phyloP scores from a whole-genome alignment of 192 early-diverging fungal species.

The Fimicolochytrium jonesii region DNA sequence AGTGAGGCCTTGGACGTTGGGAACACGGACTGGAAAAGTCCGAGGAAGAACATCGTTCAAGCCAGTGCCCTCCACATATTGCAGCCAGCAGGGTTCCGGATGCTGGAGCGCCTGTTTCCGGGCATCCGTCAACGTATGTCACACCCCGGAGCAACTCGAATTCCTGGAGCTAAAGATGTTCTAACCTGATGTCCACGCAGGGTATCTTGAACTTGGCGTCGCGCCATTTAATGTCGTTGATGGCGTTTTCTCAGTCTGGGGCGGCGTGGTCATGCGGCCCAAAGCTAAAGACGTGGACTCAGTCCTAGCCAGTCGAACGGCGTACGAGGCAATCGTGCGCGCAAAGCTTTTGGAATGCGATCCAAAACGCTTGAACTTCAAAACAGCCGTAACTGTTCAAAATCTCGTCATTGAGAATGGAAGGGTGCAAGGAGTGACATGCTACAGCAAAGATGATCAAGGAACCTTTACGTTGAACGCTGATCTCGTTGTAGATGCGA shows the following conservation, averaged over 20 bases:
- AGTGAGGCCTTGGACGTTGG: background rate
- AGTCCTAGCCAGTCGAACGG: background rate
- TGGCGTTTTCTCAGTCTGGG: background rate
- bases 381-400: background rate
- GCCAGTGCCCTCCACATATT: background rate
- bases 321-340: background rate
- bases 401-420: background rate
- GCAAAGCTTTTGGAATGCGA: background rate
- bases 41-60: conserved; percentile 1
- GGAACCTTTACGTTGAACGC: background rate
- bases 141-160: too few species aligned
- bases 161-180: too few species aligned
- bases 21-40: background rate
- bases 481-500: conserved; percentile 14
- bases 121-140: background rate
- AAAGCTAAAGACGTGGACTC: background rate
- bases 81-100: background rate
- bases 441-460: background rate
- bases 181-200: too few species aligned
- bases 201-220: background rate
- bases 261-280: background rate
- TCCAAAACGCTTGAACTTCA: background rate
- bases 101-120: background rate
- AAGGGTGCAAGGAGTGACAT: background rate
- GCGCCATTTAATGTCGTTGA: background rate